Evolutionary conservation across 345 rosid genomes (phyloP).

Genomic region (Camelina neglecta): DNA sequence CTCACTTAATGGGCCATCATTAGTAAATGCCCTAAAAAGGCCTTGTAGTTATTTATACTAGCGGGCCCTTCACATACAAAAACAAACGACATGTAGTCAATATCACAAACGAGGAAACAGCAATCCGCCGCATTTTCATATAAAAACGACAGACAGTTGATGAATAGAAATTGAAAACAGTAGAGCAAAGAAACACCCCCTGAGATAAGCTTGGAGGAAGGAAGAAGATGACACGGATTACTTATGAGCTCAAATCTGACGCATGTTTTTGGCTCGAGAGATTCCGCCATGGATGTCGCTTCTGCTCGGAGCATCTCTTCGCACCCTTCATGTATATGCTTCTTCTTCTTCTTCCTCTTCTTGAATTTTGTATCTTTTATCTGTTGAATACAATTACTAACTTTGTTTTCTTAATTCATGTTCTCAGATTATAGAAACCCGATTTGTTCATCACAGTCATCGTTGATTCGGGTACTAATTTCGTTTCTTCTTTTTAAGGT

Average conservation of each 20-base stretch:
- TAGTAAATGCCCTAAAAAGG: background rate
- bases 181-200: conserved; percentile 2
- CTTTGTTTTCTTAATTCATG: conserved; percentile 6
- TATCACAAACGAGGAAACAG: background rate
- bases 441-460: conserved; percentile 39
- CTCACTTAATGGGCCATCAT: background rate
- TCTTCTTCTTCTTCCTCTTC: background rate
- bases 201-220: conserved; percentile 30
- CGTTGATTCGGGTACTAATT: conserved; percentile 51
- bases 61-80: background rate
- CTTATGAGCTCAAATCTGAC: conserved; percentile 40
- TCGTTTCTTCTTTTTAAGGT: background rate
- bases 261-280: conserved; percentile 35
- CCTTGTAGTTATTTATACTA: background rate
- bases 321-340: conserved; percentile 48
- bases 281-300: conserved; percentile 60
- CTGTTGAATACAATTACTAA: too few relatives aligned
- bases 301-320: conserved; percentile 41
- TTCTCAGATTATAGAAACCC: conserved; percentile 48
- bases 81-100: conserved; percentile 37
- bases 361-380: background rate
- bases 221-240: conserved; percentile 60
- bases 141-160: conserved; percentile 24
- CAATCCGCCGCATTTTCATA: conserved; percentile 1
- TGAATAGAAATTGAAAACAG: conserved; percentile 23